Evolutionary conservation across 768 basidiomycete genomes (phyloP).

Genomic region (Lactarius sp.): DNA sequence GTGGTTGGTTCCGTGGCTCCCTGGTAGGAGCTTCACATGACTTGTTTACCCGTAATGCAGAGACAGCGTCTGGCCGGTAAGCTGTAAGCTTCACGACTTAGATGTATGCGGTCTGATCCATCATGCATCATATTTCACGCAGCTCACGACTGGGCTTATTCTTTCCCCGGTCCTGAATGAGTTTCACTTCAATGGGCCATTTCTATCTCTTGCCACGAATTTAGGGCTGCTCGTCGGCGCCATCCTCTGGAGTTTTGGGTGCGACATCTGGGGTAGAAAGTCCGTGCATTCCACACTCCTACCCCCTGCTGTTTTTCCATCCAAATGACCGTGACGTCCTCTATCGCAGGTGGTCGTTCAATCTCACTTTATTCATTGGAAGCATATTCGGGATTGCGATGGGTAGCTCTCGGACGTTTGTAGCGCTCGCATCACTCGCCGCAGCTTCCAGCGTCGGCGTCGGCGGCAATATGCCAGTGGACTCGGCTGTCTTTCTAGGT

Average conservation of each 20-base stretch:
- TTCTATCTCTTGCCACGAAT: conserved; percentile 48
- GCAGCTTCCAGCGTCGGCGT: conserved; percentile 45
- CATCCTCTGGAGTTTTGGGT: conserved; percentile 45
- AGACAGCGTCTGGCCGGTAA: conserved; percentile 70
- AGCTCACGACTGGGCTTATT: conserved; percentile 43
- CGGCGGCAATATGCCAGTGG: conserved; percentile 57
- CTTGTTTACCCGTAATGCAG: conserved; percentile 31
- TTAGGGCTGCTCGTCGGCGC: conserved; percentile 50
- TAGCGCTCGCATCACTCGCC: conserved; percentile 44
- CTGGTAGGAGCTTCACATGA: not conserved
- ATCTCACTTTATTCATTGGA: conserved; percentile 50
- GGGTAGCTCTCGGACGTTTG: conserved; percentile 43
- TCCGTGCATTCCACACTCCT: conserved; percentile 24
- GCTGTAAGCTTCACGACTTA: conserved; percentile 24
- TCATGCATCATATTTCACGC: not conserved
- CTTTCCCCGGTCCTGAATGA: conserved; percentile 46
- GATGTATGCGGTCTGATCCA: not conserved
- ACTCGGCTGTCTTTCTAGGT: conserved; percentile 50
- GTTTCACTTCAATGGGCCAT: conserved; percentile 44
- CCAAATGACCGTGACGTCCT: not conserved
- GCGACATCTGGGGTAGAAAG: conserved; percentile 49
- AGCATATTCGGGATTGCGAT: conserved; percentile 50
- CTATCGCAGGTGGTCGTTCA: conserved; percentile 44
- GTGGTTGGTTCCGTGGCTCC: conserved; percentile 27
- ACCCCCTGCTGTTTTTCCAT: not conserved